Evolutionary conservation across 2,329 filamentous ascomycete species (phyloP).

Genomic region (Colletotrichum caudatum): DNA sequence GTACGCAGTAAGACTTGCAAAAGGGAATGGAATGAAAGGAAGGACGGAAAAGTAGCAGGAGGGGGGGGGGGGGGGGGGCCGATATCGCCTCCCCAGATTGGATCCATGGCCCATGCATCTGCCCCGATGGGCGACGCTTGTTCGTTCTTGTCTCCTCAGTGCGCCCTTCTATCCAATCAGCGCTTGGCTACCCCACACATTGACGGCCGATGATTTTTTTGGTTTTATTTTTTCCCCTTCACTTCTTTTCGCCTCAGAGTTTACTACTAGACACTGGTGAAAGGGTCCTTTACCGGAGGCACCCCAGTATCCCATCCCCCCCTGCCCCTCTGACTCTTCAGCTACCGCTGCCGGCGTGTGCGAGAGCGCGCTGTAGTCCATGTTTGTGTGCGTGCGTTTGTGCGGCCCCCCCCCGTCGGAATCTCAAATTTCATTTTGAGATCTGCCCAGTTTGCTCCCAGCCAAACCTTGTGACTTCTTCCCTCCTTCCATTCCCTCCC

Average conservation of each 20-base stretch:
- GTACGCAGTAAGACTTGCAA: too few species aligned
- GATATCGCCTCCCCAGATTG: slow-evolving; percentile 42
- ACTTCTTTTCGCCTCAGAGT: slow-evolving; percentile 12
- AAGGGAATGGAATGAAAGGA: neutral
- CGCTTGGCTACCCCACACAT: slow-evolving; percentile 34
- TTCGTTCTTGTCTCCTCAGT: neutral
- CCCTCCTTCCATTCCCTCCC: slow-evolving; percentile 11
- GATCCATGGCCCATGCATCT: slow-evolving; percentile 21
- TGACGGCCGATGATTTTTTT: slow-evolving; percentile 38
- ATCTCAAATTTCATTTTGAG: slow-evolving; percentile 5
- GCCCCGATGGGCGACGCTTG: slow-evolving; percentile 27
- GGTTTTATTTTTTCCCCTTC: neutral
- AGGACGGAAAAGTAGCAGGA: too few species aligned
- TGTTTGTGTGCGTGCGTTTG: slow-evolving; percentile 9
- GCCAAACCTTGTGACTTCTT: slow-evolving; percentile 7
- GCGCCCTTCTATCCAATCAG: slow-evolving; percentile 12
- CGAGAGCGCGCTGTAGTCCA: too few species aligned
- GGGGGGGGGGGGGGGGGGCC: slow-evolving; percentile 4
- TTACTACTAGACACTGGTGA: too few species aligned
- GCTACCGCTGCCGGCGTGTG: neutral
- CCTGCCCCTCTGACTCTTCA: slow-evolving; percentile 14
- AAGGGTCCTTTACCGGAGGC: slow-evolving; percentile 2
- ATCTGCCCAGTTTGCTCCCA: slow-evolving; percentile 10
- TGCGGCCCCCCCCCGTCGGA: neutral
- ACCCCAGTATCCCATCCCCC: neutral